Conservation (phyloP, 768 basidiomycete genomes). For the Sarcodon sp. region DNA sequence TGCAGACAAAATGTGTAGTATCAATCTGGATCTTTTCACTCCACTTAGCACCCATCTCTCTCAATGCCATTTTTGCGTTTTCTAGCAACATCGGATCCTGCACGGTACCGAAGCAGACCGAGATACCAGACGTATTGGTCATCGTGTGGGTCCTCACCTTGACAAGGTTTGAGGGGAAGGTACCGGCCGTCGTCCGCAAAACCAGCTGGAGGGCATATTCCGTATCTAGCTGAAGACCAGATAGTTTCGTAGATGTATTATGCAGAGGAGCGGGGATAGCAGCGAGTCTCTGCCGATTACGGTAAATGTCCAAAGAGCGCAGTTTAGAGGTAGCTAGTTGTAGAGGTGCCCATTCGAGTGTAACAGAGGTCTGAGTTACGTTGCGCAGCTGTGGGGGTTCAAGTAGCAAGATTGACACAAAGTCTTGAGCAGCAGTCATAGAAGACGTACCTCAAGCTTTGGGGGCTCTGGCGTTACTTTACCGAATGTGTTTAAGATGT, state of each 20-base stretch:
- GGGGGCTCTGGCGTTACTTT: slow-evolving; percentile 55
- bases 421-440: not conserved
- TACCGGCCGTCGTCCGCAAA: slow-evolving; percentile 85
- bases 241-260: slow-evolving; percentile 84
- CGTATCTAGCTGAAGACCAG: slow-evolving; percentile 67
- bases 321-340: slow-evolving; percentile 78
- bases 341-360: slow-evolving; percentile 87
- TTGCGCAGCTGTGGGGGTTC: slow-evolving; percentile 57
- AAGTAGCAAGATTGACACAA: not conserved
- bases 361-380: slow-evolving; percentile 93
- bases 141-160: slow-evolving; percentile 88
- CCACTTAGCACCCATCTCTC: slow-evolving; percentile 83
- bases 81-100: slow-evolving; percentile 66
- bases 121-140: slow-evolving; percentile 88
- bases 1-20: slow-evolving; percentile 96
- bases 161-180: slow-evolving; percentile 74
- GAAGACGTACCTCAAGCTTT: slow-evolving; percentile 45
- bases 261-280: slow-evolving; percentile 71
- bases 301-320: slow-evolving; percentile 85
- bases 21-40: slow-evolving; percentile 93
- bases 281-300: slow-evolving; percentile 80
- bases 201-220: slow-evolving; percentile 94
- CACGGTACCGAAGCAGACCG: slow-evolving; percentile 89
- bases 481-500: slow-evolving; percentile 71
- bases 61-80: slow-evolving; percentile 68